A percentile compares a stretch with the other conserved stretches of the same genome.
These are phyloP conservation scores for grape (Vitis vinifera) DNA, from an alignment of 164 flowering plant species.

Conservation along the genomic window ASM3070453v1 NC_081816.1:15926001-15926500, in stretches of 20 bases:
- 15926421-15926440: background rate
- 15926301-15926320: slow-evolving; percentile 62
- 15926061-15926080: too few relatives aligned
- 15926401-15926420: background rate
- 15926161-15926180: background rate
- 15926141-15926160: too few relatives aligned
- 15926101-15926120: background rate
- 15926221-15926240: background rate
- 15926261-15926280: slow-evolving; percentile 80
- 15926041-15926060: too few relatives aligned
- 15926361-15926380: slow-evolving; percentile 42
- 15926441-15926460: background rate
- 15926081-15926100: too few relatives aligned
- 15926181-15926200: background rate
- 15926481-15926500: slow-evolving; percentile 44
- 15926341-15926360: slow-evolving; percentile 43
- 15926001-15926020: too few relatives aligned
- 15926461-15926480: slow-evolving; percentile 38
- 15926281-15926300: slow-evolving; percentile 32
- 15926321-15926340: slow-evolving; percentile 76
- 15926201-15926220: background rate
- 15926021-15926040: too few relatives aligned
- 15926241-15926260: background rate
- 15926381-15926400: background rate
- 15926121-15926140: too few relatives aligned